Base-by-base conservation (phyloP, 2,329 filamentous ascomycete genomes). In the Phialophora macrospora region DNA sequence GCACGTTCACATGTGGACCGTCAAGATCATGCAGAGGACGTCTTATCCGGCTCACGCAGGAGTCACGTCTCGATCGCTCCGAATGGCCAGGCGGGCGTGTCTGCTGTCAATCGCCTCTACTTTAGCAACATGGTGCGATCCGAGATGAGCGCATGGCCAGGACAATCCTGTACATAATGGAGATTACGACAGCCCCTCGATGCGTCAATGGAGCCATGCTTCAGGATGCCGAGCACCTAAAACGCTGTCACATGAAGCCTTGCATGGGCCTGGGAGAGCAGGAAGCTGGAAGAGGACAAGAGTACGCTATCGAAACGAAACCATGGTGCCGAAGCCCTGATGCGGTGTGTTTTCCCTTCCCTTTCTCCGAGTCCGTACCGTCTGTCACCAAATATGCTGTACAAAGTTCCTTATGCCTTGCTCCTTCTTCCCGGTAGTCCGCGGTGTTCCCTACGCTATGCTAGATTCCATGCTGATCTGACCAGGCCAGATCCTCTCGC, bases 221-320 rank as follows among this genome's bases (percentile, higher is more conserved):
- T 17, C 22, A 26, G 8, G 26, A 17, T 34, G 49, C 60, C 51
- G 60, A 55, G 58, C 46, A 41, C 11, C 58, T 60, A 60, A 60
- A 11, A 38, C 58, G 3, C 24, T 24, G 58, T 60, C 58, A 54
- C 58, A 60, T 60, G 58, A 60, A 60, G 46, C 58, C 46, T 38
- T 51, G 58, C 58, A 60, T 54, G 20, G 22, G 22, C 41, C 54
- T 22, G 26, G 26, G 5, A 56, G 60, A 48, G 56, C 46, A 34
- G 7, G 46, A 28, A 24, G 22, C 30, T 52, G 38, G 20, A 57
- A 52, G 30, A 60, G 24, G 44, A 14, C 17, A 60, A 14, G 44
- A 24, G 26, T 5, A 22, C 24, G 20, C 52, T 55, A 55, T 28
- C 52, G 4, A 32, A 32, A 34, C 1, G 17, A 30, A 55, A n/a